phyloP scores from a whole-genome alignment of 2,329 filamentous ascomycete genomes.

The Trichoderma sp. region DNA sequence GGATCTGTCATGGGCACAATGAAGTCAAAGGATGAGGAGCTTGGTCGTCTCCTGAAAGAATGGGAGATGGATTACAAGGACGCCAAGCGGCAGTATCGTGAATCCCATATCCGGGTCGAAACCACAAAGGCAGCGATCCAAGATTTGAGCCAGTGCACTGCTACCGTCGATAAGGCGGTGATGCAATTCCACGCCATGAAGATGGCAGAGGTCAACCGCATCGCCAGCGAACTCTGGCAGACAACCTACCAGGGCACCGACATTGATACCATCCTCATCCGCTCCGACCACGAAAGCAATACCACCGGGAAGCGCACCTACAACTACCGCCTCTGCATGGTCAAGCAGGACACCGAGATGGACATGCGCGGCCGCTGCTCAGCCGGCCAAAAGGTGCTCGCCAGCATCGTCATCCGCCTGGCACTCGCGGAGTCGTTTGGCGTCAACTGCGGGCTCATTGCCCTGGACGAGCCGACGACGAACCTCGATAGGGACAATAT shows the following conservation, averaged over 20 bases:
- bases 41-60: slow-evolving; percentile 69
- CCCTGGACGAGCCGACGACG: slow-evolving; percentile 94
- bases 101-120: slow-evolving; percentile 84
- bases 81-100: slow-evolving; percentile 75
- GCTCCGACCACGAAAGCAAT: slow-evolving; percentile 78
- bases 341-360: slow-evolving; percentile 96
- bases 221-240: slow-evolving; percentile 95
- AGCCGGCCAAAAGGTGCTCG: slow-evolving; percentile 93
- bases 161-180: slow-evolving; percentile 89
- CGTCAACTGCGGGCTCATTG: slow-evolving; percentile 91
- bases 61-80: slow-evolving; percentile 87
- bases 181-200: slow-evolving; percentile 96
- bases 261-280: slow-evolving; percentile 93
- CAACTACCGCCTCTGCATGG: slow-evolving; percentile 98
- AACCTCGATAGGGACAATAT: slow-evolving; percentile 97
- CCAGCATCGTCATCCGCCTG: slow-evolving; percentile 94
- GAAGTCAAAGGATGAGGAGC: slow-evolving; percentile 80
- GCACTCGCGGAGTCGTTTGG: slow-evolving; percentile 96
- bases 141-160: slow-evolving; percentile 77
- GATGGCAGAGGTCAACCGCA: slow-evolving; percentile 97
- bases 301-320: slow-evolving; percentile 74
- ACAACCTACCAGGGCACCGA: slow-evolving; percentile 96
- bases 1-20: slow-evolving; percentile 73
- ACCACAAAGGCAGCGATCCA: slow-evolving; percentile 92
- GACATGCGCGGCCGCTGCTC: slow-evolving; percentile 98